These are phyloP conservation scores for Penicillium sp. DNA, from an alignment of 2,329 filamentous ascomycete genomes.

Conservation along the genomic window DNA sequence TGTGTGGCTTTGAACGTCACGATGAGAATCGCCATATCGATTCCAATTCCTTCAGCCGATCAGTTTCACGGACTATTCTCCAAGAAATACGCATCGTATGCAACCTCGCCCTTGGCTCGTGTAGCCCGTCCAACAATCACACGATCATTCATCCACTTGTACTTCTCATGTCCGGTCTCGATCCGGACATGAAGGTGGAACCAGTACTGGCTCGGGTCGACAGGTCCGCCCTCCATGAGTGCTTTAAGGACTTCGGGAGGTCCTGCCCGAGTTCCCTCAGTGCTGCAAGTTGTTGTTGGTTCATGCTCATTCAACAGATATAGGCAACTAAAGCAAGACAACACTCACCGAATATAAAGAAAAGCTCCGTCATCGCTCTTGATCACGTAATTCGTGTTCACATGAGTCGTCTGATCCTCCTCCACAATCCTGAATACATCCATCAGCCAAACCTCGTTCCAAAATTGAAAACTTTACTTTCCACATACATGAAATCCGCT, in stretches of 20 bases:
- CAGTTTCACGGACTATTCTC: constrained; percentile 17
- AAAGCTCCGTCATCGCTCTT: constrained; percentile 28
- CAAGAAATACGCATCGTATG: constrained; percentile 30
- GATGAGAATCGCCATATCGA: not conserved
- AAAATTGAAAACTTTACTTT: not conserved
- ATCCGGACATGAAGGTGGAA: constrained; percentile 29
- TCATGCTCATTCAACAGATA: not conserved
- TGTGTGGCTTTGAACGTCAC: constrained; percentile 2
- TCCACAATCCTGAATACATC: constrained; percentile 23
- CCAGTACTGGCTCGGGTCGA: constrained; percentile 27
- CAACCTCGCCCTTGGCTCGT: constrained; percentile 26
- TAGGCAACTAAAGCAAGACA: not conserved
- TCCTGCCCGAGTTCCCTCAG: constrained; percentile 28
- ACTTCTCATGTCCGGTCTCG: constrained; percentile 26
- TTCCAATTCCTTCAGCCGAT: not conserved
- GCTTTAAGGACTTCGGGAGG: constrained; percentile 26
- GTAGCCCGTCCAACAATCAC: constrained; percentile 28
- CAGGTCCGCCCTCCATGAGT: constrained; percentile 27
- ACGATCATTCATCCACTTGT: constrained; percentile 29
- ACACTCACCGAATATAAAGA: constrained; percentile 25
- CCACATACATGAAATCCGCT: constrained; percentile 27
- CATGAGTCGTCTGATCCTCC: constrained; percentile 28
- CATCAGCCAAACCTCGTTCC: not conserved
- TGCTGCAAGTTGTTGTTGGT: constrained; percentile 7
- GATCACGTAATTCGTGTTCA: constrained; percentile 30